phyloP scores from a whole-genome alignment of 1,139 yeast genomes.

The Candida freyschussii region DNA sequence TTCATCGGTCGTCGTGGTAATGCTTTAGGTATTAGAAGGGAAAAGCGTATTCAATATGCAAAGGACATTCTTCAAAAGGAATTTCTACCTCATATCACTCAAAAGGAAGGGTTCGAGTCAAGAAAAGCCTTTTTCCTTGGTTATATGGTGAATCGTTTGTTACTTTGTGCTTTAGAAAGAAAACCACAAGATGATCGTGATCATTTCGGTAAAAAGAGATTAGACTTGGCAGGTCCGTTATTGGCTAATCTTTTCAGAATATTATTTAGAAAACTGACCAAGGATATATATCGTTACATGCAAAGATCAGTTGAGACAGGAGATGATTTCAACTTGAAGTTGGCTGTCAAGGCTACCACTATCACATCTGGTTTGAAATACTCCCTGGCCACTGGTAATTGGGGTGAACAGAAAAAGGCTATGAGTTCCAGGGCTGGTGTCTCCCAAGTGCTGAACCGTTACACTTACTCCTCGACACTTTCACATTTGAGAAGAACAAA shows the following conservation, averaged over 20 bases:
- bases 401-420: conserved; percentile 99
- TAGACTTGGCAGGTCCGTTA: conserved; percentile 97
- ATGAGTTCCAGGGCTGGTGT: conserved; percentile 99
- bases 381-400: conserved; percentile 97
- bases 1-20: conserved; percentile 98
- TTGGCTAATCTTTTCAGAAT: conserved; percentile 93
- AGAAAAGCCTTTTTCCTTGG: conserved; percentile 97
- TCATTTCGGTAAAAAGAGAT: conserved; percentile 96
- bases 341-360: conserved; percentile 95
- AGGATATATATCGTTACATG: conserved; percentile 96
- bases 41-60: conserved; percentile 97
- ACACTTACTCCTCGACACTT: conserved; percentile 93
- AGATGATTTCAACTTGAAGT: conserved; percentile 90
- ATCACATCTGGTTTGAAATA: conserved; percentile 96
- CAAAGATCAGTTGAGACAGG: conserved; percentile 98
- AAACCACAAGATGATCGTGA: conserved; percentile 99
- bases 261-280: conserved; percentile 86
- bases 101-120: conserved; percentile 94
- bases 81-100: conserved; percentile 93
- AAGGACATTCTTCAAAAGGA: conserved; percentile 95
- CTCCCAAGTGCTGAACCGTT: conserved; percentile 95
- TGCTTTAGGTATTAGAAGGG: conserved; percentile 88
- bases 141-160: conserved; percentile 92
- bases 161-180: conserved; percentile 93
- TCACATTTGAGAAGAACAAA: conserved; percentile 98